Percentiles rank a stretch among this genome's conserved stretches.
Conservation (phyloP, 2,329 filamentous ascomycete species). For the Colletotrichum sansevieriae region DNA sequence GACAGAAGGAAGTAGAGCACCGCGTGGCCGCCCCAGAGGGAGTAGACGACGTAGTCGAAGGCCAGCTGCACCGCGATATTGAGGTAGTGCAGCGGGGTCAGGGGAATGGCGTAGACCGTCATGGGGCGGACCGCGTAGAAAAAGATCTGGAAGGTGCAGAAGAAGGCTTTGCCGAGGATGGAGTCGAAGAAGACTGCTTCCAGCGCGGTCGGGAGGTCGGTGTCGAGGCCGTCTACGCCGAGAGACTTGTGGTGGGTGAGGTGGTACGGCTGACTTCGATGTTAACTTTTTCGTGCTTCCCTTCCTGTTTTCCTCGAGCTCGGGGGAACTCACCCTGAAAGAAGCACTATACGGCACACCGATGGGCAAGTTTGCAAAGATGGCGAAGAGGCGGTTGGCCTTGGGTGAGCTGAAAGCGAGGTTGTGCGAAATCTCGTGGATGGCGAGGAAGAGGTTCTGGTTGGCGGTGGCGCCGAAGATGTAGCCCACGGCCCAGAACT, state of each 20-base stretch:
- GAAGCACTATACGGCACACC: slow-evolving; percentile 96
- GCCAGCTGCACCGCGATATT: slow-evolving; percentile 83
- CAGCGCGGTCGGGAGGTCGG: slow-evolving; percentile 90
- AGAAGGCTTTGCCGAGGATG: slow-evolving; percentile 96
- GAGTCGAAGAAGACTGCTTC: slow-evolving; percentile 96
- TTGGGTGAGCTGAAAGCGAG: slow-evolving; percentile 86
- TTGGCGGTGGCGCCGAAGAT: slow-evolving; percentile 94
- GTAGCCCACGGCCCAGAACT: slow-evolving; percentile 89
- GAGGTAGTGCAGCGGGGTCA: slow-evolving; percentile 86
- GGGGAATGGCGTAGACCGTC: slow-evolving; percentile 89
- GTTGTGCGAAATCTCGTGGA: slow-evolving; percentile 99
- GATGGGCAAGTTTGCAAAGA: slow-evolving; percentile 96
- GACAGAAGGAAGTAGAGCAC: slow-evolving; percentile 88
- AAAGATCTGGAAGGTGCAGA: slow-evolving; percentile 98
- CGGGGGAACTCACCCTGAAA: slow-evolving; percentile 76
- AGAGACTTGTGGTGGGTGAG: slow-evolving; percentile 99
- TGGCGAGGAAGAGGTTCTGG: slow-evolving; percentile 98
- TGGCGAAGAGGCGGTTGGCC: slow-evolving; percentile 87
- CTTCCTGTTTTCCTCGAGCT: background rate
- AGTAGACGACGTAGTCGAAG: slow-evolving; percentile 81
- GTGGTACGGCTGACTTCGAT: slow-evolving; percentile 82
- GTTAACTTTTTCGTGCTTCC: slow-evolving; percentile 44
- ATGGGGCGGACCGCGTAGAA: slow-evolving; percentile 98
- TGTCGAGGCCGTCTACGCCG: slow-evolving; percentile 95
- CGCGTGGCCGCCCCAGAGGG: slow-evolving; percentile 70